Conservation (phyloP, 495 filamentous ascomycete species). For the Tuber microsphaerosporum region DNA sequence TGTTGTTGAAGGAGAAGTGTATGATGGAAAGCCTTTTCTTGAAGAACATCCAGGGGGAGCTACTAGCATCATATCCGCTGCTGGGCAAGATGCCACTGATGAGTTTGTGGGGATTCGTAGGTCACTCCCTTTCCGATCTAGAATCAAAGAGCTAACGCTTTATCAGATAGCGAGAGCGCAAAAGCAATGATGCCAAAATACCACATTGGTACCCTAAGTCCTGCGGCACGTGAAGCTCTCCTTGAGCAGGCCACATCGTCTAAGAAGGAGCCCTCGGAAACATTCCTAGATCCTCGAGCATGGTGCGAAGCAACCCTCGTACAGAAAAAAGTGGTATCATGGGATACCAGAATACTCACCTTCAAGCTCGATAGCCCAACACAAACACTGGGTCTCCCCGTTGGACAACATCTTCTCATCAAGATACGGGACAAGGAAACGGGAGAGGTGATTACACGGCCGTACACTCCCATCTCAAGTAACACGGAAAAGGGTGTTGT, state of each 20-base stretch:
- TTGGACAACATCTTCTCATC: constrained; percentile 86
- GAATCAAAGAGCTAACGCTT: constrained; percentile 16
- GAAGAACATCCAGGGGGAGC: constrained; percentile 85
- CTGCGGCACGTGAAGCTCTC: constrained; percentile 52
- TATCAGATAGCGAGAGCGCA: constrained; percentile 77
- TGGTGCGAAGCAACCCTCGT: constrained; percentile 67
- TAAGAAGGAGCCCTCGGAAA: constrained; percentile 35
- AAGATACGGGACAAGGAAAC: constrained; percentile 64
- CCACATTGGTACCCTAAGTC: constrained; percentile 72
- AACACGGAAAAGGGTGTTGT: constrained; percentile 55
- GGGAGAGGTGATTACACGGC: constrained; percentile 67
- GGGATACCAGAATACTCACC: constrained; percentile 76
- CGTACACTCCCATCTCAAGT: constrained; percentile 82
- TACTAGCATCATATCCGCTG: constrained; percentile 75
- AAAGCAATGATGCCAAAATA: constrained; percentile 86
- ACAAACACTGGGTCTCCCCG: constrained; percentile 70
- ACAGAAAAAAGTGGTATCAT: constrained; percentile 60
- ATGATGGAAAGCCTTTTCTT: constrained; percentile 78
- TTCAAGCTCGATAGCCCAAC: constrained; percentile 68
- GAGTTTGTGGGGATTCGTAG: constrained; percentile 93
- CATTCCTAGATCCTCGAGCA: constrained; percentile 62
- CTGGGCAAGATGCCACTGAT: constrained; percentile 78
- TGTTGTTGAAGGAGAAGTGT: constrained; percentile 84
- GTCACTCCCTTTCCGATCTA: constrained; percentile 39
- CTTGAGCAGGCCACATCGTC: constrained; percentile 10